These are phyloP conservation scores for Sporothrix curviconia DNA, from an alignment of 2,329 filamentous ascomycete genomes.

Conservation along the genomic window DNA sequence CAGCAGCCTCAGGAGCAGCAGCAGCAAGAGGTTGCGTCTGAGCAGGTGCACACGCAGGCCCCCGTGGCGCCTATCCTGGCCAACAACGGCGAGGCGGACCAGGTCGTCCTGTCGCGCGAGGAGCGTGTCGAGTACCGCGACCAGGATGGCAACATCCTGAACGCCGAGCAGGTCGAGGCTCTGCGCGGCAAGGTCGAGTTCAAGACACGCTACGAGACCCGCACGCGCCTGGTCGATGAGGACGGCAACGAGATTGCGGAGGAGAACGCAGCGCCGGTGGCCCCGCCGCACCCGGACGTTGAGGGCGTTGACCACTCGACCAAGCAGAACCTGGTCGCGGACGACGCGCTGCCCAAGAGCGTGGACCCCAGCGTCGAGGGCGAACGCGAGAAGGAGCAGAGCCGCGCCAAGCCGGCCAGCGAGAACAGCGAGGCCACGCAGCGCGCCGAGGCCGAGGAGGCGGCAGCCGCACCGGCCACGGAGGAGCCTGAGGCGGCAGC, in stretches of 20 bases:
- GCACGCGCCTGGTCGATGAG: conserved; percentile 74
- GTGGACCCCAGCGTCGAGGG: conserved; percentile 50
- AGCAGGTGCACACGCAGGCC: conserved; percentile 44
- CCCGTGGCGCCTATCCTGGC: conserved; percentile 28
- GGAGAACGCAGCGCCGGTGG: conserved; percentile 29
- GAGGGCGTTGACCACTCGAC: conserved; percentile 57
- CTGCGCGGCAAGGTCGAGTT: conserved; percentile 92
- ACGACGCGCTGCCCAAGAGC: conserved; percentile 34
- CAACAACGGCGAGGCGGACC: conserved; percentile 23
- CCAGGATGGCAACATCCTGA: conserved; percentile 81
- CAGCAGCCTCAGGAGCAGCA: conserved; percentile 1
- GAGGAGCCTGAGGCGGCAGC: too few species aligned
- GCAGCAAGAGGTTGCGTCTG: conserved; percentile 24
- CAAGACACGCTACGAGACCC: conserved; percentile 92
- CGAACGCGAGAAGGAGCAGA: conserved; percentile 50
- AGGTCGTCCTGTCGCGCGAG: conserved; percentile 52
- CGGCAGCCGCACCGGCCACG: not conserved
- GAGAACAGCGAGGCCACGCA: conserved; percentile 50
- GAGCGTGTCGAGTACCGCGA: conserved; percentile 92
- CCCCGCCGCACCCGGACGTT: conserved; percentile 55
- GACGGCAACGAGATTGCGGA: conserved; percentile 65
- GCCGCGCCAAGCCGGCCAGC: conserved; percentile 55
- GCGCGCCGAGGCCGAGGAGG: not conserved
- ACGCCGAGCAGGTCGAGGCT: conserved; percentile 73
- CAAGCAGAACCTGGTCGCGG: conserved; percentile 28